Evolutionary conservation across 2,329 filamentous ascomycete species (phyloP).

Genomic region (Pyricularia pennisetigena): DNA sequence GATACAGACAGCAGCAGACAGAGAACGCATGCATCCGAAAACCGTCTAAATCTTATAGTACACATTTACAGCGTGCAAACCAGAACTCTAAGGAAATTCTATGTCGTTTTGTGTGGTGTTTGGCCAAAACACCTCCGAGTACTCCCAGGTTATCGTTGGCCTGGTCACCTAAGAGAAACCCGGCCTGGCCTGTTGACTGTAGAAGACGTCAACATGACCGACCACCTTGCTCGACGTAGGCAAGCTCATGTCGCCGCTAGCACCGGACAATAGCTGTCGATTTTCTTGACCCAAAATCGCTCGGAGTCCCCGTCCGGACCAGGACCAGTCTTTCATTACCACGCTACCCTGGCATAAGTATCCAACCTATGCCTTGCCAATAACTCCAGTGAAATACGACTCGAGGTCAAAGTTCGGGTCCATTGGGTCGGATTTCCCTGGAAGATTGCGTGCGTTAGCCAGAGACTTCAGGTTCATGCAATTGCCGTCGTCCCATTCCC

Average conservation of each 20-base stretch:
- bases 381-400: constrained; percentile 53
- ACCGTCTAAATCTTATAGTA: constrained; percentile 42
- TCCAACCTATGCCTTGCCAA: not conserved
- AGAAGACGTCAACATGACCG: constrained; percentile 29
- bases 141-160: not conserved
- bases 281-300: not conserved
- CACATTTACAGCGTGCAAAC: constrained; percentile 37
- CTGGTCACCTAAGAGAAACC: not conserved
- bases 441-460: not conserved
- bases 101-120: constrained; percentile 33
- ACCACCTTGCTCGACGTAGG: constrained; percentile 15
- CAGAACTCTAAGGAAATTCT: constrained; percentile 30
- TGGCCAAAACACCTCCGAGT: not conserved
- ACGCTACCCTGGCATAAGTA: not conserved
- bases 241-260: not conserved
- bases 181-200: constrained; percentile 12
- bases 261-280: not conserved
- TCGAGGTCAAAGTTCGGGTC: constrained; percentile 92
- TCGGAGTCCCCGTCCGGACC: not conserved
- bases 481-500: not conserved
- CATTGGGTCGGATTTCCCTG: constrained; percentile 48
- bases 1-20: constrained; percentile 4
- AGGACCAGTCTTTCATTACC: not conserved
- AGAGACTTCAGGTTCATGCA: not conserved
- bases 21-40: not conserved